Evolutionary conservation across 495 filamentous ascomycete genomes (phyloP), one percentile per base, ranked within the genome.

Genomic region (Penicillium mononematosum): DNA sequence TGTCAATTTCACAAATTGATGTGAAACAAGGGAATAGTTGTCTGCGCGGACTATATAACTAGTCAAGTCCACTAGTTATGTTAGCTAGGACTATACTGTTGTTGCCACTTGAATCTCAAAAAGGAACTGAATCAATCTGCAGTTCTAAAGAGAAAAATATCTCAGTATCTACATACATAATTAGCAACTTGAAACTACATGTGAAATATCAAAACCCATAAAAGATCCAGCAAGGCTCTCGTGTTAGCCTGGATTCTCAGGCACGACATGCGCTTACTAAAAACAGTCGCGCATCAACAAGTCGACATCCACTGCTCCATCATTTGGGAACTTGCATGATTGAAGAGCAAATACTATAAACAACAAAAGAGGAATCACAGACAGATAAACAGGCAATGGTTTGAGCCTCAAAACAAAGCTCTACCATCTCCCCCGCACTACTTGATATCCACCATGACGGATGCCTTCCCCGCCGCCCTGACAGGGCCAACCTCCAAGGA

Each of bases 401-500:
- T 24, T 44, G 7, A 44, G 27, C 12, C 19, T n/a, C 17, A 22
- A 32, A 25, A 16, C 38, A 53, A 53, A 53, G 39, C n/a, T 34
- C n/a, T 17, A 25, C 8, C 34, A 29, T 44, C n/a, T 44, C 12
- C 12, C 12, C 53, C 31, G 11, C 45, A 44, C 45, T 27, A 19
- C 43, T 50, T 41, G 29, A 58, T 56, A 58, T 44, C 56, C 45
- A 62, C 60, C 61, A 78, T 78, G 76, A 62, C 73, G 12, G 68
- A 70, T 43, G 64, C 70, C 2, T 75, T 78, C 66, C 71, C 71
- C 45, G 68, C 63, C 38, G 59, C 69, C 58, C 60, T 75, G 32
- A 62, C 63, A 17, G 86, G 82, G 31, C 90, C 90, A 34, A 86
- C 87, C 44, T 90, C 90, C 36, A 94, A 93, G 70, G 91, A 96